These are phyloP conservation scores for Colletotrichum simmondsii DNA, from an alignment of 2,329 filamentous ascomycete species.

Conservation along the genomic window DNA sequence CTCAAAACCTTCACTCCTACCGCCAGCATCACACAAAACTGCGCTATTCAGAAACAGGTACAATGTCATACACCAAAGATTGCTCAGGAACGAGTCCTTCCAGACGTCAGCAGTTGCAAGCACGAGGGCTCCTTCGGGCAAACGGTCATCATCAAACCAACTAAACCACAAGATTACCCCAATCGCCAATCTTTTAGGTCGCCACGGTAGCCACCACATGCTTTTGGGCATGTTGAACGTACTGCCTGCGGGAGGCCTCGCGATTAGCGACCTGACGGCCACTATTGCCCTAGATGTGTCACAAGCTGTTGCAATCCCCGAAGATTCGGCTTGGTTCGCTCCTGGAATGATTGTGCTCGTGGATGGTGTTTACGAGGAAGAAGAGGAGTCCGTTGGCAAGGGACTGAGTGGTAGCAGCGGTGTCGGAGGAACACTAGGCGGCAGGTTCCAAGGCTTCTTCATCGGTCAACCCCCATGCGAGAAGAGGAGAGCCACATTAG, in stretches of 20 bases:
- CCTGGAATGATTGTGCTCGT: conserved; percentile 97
- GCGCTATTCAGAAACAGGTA: conserved; percentile 89
- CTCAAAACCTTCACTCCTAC: conserved; percentile 76
- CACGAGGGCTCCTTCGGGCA: conserved; percentile 63
- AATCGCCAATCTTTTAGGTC: conserved; percentile 79
- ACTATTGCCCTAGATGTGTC: conserved; percentile 86
- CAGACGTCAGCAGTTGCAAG: conserved; percentile 81
- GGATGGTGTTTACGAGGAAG: conserved; percentile 96
- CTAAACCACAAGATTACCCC: conserved; percentile 89
- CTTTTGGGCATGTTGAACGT: conserved; percentile 85
- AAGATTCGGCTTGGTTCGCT: conserved; percentile 89
- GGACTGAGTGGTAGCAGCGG: conserved; percentile 81
- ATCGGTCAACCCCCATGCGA: conserved; percentile 94
- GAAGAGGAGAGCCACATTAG: conserved; percentile 81
- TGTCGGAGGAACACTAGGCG: conserved; percentile 91
- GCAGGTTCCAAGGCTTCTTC: conserved; percentile 89
- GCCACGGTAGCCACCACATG: conserved; percentile 86
- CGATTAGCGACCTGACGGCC: conserved; percentile 87
- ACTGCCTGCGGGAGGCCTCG: conserved; percentile 83
- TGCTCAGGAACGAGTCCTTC: conserved; percentile 93
- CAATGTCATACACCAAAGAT: conserved; percentile 89
- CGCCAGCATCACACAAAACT: conserved; percentile 84
- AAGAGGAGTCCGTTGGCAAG: conserved; percentile 77
- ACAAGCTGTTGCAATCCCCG: conserved; percentile 83
- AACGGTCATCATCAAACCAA: conserved; percentile 70